phyloP scores from a whole-genome alignment of 768 basidiomycete genomes.

The Rhodotorula sphaerocarpa region DNA sequence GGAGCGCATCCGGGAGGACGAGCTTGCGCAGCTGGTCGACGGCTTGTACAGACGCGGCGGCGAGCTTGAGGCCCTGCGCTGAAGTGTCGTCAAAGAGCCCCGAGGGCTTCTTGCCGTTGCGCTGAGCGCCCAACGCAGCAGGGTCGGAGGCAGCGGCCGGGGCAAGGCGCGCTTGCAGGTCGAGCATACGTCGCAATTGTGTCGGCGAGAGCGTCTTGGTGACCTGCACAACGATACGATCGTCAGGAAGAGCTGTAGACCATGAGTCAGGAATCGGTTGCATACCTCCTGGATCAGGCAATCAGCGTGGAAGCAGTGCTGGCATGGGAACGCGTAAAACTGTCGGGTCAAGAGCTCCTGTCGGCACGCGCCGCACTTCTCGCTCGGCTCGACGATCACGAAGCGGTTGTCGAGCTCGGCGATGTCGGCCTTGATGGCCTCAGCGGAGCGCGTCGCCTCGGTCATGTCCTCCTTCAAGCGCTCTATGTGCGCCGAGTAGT shows the following conservation, averaged over 20 bases:
- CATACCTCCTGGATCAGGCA: constrained; percentile 83
- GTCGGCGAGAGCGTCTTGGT: constrained; percentile 82
- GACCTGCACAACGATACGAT: constrained; percentile 50
- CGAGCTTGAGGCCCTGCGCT: constrained; percentile 35
- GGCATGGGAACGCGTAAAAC: constrained; percentile 98
- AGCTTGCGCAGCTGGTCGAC: constrained; percentile 75
- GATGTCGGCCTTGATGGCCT: constrained; percentile 88
- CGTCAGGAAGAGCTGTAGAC: not conserved
- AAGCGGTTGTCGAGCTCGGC: constrained; percentile 74
- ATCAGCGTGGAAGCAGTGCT: constrained; percentile 95
- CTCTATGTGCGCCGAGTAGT: constrained; percentile 85
- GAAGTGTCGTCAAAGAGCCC: constrained; percentile 19
- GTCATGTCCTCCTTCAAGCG: constrained; percentile 88
- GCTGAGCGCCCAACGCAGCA: not conserved
- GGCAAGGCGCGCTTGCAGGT: constrained; percentile 75
- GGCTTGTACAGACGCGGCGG: constrained; percentile 37
- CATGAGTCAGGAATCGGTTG: not conserved
- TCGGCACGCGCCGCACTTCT: constrained; percentile 74
- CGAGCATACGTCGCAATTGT: constrained; percentile 71
- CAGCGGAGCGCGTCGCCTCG: constrained; percentile 82
- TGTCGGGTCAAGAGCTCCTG: constrained; percentile 71
- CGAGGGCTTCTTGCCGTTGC: not conserved
- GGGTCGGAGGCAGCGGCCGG: constrained; percentile 40
- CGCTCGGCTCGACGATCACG: constrained; percentile 78
- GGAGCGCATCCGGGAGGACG: constrained; percentile 87